These are phyloP conservation scores for Plasmopara halstedii DNA, from an alignment of 352 stramenopile species.

Conservation along the genomic window DNA sequence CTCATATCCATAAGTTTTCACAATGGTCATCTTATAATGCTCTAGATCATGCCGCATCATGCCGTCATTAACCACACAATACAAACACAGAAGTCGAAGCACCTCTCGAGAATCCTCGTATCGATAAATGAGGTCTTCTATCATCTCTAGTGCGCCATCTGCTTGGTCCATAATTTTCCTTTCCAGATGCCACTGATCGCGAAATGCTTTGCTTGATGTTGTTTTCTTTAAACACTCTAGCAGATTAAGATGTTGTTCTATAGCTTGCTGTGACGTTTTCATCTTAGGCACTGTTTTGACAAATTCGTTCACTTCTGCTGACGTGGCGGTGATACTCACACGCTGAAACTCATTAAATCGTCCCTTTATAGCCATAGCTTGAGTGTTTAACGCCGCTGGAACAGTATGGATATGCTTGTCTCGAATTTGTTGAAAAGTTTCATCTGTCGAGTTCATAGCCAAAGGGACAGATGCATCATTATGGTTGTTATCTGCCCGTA, in stretches of 20 bases:
- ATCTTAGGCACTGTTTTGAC: constrained; percentile 59
- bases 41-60: constrained; percentile 27
- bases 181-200: constrained; percentile 58
- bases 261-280: constrained; percentile 40
- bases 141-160: constrained; percentile 25
- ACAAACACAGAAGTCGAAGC: constrained; percentile 57
- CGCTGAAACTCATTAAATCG: constrained; percentile 49
- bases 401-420: constrained; percentile 54
- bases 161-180: constrained; percentile 53
- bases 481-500: constrained; percentile 28
- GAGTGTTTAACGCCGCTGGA: constrained; percentile 34
- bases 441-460: constrained; percentile 52
- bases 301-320: constrained; percentile 62
- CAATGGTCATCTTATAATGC: constrained; percentile 45
- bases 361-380: constrained; percentile 44
- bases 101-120: constrained; percentile 46
- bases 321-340: constrained; percentile 31
- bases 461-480: constrained; percentile 25
- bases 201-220: constrained; percentile 41
- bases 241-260: constrained; percentile 59
- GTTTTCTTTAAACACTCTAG: constrained; percentile 43
- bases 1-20: constrained; percentile 67
- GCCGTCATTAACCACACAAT: constrained; percentile 44
- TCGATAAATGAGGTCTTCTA: constrained; percentile 55
- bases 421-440: constrained; percentile 51